Evolutionary conservation across 768 basidiomycete genomes (phyloP), one percentile per base, ranked within the genome.

Genomic region (Candolleomyces aberdarensis): DNA sequence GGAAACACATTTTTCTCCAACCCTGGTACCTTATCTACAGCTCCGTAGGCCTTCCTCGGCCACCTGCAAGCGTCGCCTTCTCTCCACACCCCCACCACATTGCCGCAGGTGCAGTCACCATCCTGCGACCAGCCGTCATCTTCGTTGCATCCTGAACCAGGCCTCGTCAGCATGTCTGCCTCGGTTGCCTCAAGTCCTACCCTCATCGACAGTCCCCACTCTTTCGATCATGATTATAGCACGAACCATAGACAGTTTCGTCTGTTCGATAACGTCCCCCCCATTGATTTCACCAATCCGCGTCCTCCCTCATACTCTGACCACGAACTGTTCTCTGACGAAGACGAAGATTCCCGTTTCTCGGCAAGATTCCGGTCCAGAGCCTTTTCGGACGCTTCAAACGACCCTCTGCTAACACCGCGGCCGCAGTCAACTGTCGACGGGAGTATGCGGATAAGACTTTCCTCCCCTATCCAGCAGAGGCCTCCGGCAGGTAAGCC

Each of bases 171-270:
- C 54, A 56, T 56, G 54, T 56, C 54, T 17, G 32, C 31, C 54
- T 56, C 54, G 54, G 41, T 56, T 39, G 22, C 54, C 44, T 56
- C 54, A 43, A 56, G 54, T 39, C 54, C 54, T 19, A 56, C 54
- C 22, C 40, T 56, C 32, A 32, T 56, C 54, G 40, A 56, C 54
- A 32, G 36, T 20, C 54, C 54, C 40, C 36, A 56, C 36, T 41
- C 36, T 22, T 56, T 56, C 54, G 54, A 56, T 56, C 36, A 36
- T 36, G 54, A 56, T 43, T 9, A 44, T 36, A 26, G 36, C 40
- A 7, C 39, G 9, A 56, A n/a, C 54, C 36, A 56, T 43, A 36
- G 39, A 14, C 39, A n/a, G 8, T 56, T 56, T 26, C 54, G 22
- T 20, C 22, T 41, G 19, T 36, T 56, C 36, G 54, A 56, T 39